Base-by-base conservation (phyloP, 73 alveolate genomes). In the Blepharisma japonicum region DNA sequence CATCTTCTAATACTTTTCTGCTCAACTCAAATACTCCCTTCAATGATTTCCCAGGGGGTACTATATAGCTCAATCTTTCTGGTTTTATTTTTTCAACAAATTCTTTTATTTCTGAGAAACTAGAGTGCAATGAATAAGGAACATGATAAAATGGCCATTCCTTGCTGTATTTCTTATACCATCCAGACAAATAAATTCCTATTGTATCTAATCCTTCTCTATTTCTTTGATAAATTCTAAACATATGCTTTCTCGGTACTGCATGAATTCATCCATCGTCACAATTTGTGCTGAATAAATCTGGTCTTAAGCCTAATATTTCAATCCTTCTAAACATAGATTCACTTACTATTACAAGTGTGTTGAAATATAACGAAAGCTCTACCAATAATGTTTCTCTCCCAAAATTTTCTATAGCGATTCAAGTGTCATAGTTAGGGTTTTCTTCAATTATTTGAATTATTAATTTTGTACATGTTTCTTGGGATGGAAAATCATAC, bases 401-500 rank as follows among this genome's bases (percentile, higher is more conserved):
- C 6, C 95, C 95, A 7, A 88, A 80, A 23, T 66, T 6, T 61
- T 88, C 86, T 8, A 78, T 71, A 42, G 71, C 79, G 6, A 83
- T 39, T 77, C 55, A 88, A 68, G 83, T 85, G 55, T 85, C 82
- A 76, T 32, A 79, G 54, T 76, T 53, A 42, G 61, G 77, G 77
- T 88, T 86, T 55, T 45, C 54, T 39, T 78, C 71, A 5, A 89
- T 81, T 23, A 79, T 79, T 6, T 71, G 55, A 14, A n/a, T 23
- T 5, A 89, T 55, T 4, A 32, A 68, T 6, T 71, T 50, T 74
- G 68, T 84, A 23, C 93, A 91, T 6, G 49, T 82, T 39, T 85
- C 86, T 61, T 86, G 70, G 8, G 92, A 50, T 4, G 93, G 92
- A 55, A 86, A 87, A 38, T 81, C 88, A 71, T 54, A 82, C 56